Evolutionary conservation across 495 filamentous ascomycete species (phyloP).

Genomic region (Penicillium waksmanii): DNA sequence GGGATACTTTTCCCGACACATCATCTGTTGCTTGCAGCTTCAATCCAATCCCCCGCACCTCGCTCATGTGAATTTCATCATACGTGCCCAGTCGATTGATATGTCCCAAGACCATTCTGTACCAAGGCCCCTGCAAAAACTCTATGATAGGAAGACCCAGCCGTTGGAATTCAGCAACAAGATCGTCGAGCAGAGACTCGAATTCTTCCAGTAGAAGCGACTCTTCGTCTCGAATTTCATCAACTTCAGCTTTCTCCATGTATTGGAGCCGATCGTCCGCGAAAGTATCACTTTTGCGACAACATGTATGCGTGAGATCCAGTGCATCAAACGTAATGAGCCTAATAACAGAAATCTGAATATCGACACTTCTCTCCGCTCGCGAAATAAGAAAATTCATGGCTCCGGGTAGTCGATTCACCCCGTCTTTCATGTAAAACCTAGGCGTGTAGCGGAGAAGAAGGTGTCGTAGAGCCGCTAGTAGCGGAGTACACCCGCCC

Average conservation of each 20-base stretch:
- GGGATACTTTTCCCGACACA: not conserved
- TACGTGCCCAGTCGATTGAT: not conserved
- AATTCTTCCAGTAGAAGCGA: not conserved
- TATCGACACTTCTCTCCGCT: not conserved
- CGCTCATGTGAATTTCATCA: not conserved
- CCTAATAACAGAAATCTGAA: not conserved
- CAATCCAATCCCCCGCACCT: not conserved
- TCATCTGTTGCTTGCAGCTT: not conserved
- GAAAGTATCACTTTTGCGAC: constrained; percentile 2
- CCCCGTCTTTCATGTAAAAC: not conserved
- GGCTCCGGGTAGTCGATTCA: not conserved
- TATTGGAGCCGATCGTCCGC: not conserved
- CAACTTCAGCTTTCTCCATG: not conserved
- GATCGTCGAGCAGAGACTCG: not conserved
- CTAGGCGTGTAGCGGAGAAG: not conserved
- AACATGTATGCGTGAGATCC: constrained; percentile 6
- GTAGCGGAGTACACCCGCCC: constrained; percentile 1
- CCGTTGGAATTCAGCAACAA: not conserved
- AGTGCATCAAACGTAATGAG: constrained; percentile 7
- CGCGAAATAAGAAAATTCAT: not conserved
- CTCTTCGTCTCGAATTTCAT: constrained; percentile 14
- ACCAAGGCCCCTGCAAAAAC: constrained; percentile 10
- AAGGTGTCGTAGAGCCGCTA: not conserved
- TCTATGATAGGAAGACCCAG: constrained; percentile 1
- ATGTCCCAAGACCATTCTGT: not conserved